Base-by-base conservation (phyloP, 169 alveolate genomes). In the Besnoitia besnoiti region DNA sequence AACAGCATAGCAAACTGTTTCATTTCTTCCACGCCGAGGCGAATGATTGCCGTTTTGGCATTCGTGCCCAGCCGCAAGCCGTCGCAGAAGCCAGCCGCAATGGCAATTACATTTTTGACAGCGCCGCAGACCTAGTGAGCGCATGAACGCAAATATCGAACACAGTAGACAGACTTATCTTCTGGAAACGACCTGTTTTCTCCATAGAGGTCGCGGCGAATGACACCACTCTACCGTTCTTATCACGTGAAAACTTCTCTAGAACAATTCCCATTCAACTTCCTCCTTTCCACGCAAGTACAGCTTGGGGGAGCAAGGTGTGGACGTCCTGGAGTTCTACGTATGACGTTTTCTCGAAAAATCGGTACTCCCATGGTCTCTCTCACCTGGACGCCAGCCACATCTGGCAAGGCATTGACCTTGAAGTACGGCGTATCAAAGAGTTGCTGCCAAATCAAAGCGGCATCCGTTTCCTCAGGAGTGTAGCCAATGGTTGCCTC, bases 81-180 rank as follows among this genome's bases (percentile, higher is more conserved):
- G 87, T 98, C 99, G 85, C 99, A 97, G 97, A 98, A 97, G 39
- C 99, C 99, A 33, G 98, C 99, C 19, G 98, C 97, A 33, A 98
- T 90, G 30, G 99, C 99, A 35, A 98, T 97, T 47, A 97, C 97
- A 92, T 98, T 98, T 94, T 98, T 98, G 90, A 98, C 79, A 30
- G 99, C 99, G 30, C 99, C 99, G 90, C 97, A 98, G 37, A 94
- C 90, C 95, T 93, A 85, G 27, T 55, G 30, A 55, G 35, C 35
- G 73, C 2, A 21, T n/a, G n/a, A n/a, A n/a, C n/a, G n/a, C n/a
- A n/a, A n/a, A n/a, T n/a, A n/a, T n/a, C n/a, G n/a, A n/a, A n/a
- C n/a, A n/a, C n/a, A n/a, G n/a, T n/a, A n/a, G n/a, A n/a, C n/a
- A n/a, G n/a, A n/a, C n/a, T n/a, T n/a, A n/a, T n/a, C n/a, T n/a